Conservation (phyloP, 2,329 filamentous ascomycete genomes). For the Colletotrichum karsti region DNA sequence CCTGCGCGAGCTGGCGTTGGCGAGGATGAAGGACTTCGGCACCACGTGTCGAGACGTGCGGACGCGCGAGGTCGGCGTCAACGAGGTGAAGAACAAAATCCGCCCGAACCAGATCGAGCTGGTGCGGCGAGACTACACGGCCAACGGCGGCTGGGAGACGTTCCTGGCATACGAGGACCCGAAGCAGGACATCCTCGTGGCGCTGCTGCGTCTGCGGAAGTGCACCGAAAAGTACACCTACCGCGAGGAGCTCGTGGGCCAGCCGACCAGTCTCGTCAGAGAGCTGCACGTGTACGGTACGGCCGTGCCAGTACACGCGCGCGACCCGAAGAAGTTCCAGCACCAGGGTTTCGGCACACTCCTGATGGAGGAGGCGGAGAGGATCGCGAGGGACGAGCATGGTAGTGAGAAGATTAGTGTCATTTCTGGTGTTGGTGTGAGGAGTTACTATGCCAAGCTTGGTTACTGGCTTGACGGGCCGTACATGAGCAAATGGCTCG, state of each 20-base stretch:
- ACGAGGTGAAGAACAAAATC: slow-evolving; percentile 99
- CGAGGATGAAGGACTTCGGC: slow-evolving; percentile 99
- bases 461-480: slow-evolving; percentile 95
- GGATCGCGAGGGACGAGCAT: slow-evolving; percentile 94
- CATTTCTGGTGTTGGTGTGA: slow-evolving; percentile 96
- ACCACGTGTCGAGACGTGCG: slow-evolving; percentile 96
- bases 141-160: slow-evolving; percentile 98
- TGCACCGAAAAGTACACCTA: slow-evolving; percentile 94
- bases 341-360: slow-evolving; percentile 97
- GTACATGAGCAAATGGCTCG: slow-evolving; percentile 77
- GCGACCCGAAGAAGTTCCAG: slow-evolving; percentile 96
- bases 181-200: slow-evolving; percentile 97
- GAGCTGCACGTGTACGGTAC: slow-evolving; percentile 97
- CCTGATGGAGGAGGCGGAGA: slow-evolving; percentile 96
- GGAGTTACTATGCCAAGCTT: slow-evolving; percentile 93
- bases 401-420: slow-evolving; percentile 94
- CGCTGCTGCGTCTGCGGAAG: slow-evolving; percentile 86
- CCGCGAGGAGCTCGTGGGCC: slow-evolving; percentile 83
- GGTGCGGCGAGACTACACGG: slow-evolving; percentile 90
- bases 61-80: slow-evolving; percentile 96
- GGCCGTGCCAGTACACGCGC: slow-evolving; percentile 94
- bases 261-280: slow-evolving; percentile 90
- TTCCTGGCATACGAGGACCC: slow-evolving; percentile 98
- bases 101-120: slow-evolving; percentile 95
- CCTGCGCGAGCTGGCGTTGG: slow-evolving; percentile 88